Evolutionary conservation across 1,284 basidiomycete genomes (phyloP).

Genomic region (Trametes versicolor): DNA sequence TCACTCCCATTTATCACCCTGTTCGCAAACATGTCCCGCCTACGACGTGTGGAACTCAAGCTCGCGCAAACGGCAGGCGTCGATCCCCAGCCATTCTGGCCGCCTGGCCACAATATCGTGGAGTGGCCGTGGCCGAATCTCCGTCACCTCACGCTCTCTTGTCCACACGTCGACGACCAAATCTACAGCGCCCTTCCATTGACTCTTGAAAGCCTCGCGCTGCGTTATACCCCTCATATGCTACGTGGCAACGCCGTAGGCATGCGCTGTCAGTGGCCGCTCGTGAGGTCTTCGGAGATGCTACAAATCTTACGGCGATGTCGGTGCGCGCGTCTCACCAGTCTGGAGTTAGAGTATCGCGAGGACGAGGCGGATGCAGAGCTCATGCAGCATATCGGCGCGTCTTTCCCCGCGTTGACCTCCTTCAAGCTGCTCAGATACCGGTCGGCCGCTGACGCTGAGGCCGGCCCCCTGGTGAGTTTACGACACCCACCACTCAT

Average conservation of each 20-base stretch:
- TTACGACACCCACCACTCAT: no score
- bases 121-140: conserved; percentile 11
- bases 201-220: background rate
- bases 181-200: background rate
- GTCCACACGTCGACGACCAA: background rate
- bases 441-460: background rate
- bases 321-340: background rate
- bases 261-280: background rate
- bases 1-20: background rate
- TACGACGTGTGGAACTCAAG: conserved; percentile 1
- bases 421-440: background rate
- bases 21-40: background rate
- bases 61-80: background rate
- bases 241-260: no score
- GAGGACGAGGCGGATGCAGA: background rate
- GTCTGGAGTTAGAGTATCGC: conserved; percentile 1
- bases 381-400: background rate
- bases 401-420: background rate
- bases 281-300: background rate
- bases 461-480: background rate
- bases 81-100: conserved; percentile 4
- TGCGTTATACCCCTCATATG: conserved; percentile 1
- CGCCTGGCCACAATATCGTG: background rate
- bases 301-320: background rate
- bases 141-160: conserved; percentile 5